These are phyloP conservation scores for Nepenthes alata DNA, from an alignment of 179 eudicot genomes.

Conservation along the genomic window DNA sequence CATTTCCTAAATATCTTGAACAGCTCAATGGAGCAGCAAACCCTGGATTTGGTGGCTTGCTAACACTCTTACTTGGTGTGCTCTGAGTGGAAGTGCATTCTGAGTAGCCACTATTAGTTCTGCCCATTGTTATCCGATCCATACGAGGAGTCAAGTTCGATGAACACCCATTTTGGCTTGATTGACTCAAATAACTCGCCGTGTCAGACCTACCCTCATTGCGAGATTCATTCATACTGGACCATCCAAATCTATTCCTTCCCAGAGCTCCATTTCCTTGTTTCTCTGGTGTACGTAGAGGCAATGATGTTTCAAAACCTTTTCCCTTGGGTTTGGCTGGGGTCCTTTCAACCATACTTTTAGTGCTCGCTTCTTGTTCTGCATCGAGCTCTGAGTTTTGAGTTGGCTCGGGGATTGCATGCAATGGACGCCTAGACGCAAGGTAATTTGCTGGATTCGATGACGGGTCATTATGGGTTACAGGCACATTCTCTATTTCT, in stretches of 20 bases:
- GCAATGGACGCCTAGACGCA: slow-evolving; percentile 37
- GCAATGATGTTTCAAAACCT: slow-evolving; percentile 18
- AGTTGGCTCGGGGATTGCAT: slow-evolving; percentile 37
- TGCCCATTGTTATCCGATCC: slow-evolving; percentile 21
- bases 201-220: slow-evolving; percentile 27
- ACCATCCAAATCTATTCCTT: slow-evolving; percentile 59
- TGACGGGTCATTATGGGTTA: slow-evolving; percentile 34
- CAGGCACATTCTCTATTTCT: slow-evolving; percentile 66
- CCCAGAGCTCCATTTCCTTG: slow-evolving; percentile 21
- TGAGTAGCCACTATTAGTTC: slow-evolving; percentile 26
- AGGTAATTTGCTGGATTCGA: slow-evolving; percentile 17
- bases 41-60: slow-evolving; percentile 67
- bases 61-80: slow-evolving; percentile 85
- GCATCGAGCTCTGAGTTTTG: slow-evolving; percentile 15
- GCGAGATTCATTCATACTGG: slow-evolving; percentile 22
- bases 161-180: slow-evolving; percentile 17
- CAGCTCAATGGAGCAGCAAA: slow-evolving; percentile 31
- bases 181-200: slow-evolving; percentile 14
- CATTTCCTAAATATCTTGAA: slow-evolving; percentile 35
- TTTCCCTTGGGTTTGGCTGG: slow-evolving; percentile 50
- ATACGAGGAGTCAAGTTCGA: slow-evolving; percentile 47
- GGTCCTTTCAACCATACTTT: slow-evolving; percentile 39
- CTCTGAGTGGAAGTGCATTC: slow-evolving; percentile 44
- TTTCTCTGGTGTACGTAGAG: slow-evolving; percentile 59
- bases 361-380: slow-evolving; percentile 27